phyloP scores from a whole-genome alignment of 2,329 filamentous ascomycete species.

The Colletotrichum endophyticum region DNA sequence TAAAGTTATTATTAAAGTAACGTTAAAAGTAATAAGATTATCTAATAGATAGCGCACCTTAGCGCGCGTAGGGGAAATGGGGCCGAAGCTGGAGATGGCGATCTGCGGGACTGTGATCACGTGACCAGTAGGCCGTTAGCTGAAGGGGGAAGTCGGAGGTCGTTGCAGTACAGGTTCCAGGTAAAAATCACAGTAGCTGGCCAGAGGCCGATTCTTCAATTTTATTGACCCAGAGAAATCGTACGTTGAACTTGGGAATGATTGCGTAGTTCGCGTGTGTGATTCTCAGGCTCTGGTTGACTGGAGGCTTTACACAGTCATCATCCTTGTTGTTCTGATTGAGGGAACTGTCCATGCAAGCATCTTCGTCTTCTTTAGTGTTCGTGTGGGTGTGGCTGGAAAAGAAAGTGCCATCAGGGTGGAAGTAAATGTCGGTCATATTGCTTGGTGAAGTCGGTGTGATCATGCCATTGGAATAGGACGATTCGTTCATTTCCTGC shows the following conservation, averaged over 20 bases:
- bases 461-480: neutral
- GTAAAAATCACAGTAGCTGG: too few relatives aligned
- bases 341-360: neutral
- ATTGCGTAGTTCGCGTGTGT: neutral
- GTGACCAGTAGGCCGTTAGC: too few relatives aligned
- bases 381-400: neutral
- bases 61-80: too few relatives aligned
- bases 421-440: neutral
- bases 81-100: too few relatives aligned
- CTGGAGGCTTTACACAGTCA: neutral
- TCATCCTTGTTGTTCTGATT: neutral
- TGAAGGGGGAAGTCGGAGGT: too few relatives aligned
- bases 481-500: neutral
- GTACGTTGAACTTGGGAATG: neutral
- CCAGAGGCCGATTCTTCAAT: too few relatives aligned
- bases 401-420: neutral
- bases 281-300: neutral
- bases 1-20: too few relatives aligned
- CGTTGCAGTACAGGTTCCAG: too few relatives aligned
- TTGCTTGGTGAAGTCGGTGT: neutral
- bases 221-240: neutral
- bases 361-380: neutral
- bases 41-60: too few relatives aligned
- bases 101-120: too few relatives aligned
- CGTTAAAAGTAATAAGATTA: too few relatives aligned